Base-by-base conservation (phyloP, 768 basidiomycete species). In the Boletus pseudopeckii region DNA sequence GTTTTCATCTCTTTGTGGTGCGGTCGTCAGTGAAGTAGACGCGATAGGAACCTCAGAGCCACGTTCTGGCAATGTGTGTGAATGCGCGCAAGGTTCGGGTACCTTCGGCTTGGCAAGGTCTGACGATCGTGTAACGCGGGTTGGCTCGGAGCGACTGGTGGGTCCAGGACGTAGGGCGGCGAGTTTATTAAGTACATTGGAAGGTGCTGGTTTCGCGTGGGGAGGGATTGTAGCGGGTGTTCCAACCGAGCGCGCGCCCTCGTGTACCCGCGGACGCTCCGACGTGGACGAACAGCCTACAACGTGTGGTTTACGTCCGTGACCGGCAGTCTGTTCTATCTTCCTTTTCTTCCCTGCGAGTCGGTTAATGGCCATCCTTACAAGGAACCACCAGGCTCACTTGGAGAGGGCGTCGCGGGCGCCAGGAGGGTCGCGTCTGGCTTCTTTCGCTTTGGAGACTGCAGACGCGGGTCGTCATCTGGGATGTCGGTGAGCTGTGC, bases 361-460 rank as follows among this genome's bases (percentile, higher is more conserved):
- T 49, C 38, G 3, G 18, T 60, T n/a, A 52, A 54, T 36, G 15
- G 28, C 43, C 24, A 38, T 1, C 14, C 39, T 33, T 7, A 24
- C 30, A 24, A 24, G 30, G 36, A 52, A 50, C 18, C 22, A 18
- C n/a, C 33, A 39, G n/a, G 68, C 77, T 67, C 58, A 88, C 86
- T 86, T 5, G 84, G 85, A 34, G 88, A 87, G 9, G 88, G 88
- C 1, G 79, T 82, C 1, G 72, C 68, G 8, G 79, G 80, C 1
- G 74, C 79, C 0, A 79, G 60, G 14, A 80, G 62, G 3, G 70
- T 66, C 4, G 72, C 55, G 9, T 76, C 72, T 11, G 59, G 58
- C 41, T 69, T 70, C 67, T 78, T 83, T 55, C 79, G 73, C 66
- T 82, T 81, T 9, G 80, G 79, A 7, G 80, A 76, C 20, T 60